Base-by-base conservation (phyloP, 2,329 filamentous ascomycete species). In the Colletotrichum paranaense region DNA sequence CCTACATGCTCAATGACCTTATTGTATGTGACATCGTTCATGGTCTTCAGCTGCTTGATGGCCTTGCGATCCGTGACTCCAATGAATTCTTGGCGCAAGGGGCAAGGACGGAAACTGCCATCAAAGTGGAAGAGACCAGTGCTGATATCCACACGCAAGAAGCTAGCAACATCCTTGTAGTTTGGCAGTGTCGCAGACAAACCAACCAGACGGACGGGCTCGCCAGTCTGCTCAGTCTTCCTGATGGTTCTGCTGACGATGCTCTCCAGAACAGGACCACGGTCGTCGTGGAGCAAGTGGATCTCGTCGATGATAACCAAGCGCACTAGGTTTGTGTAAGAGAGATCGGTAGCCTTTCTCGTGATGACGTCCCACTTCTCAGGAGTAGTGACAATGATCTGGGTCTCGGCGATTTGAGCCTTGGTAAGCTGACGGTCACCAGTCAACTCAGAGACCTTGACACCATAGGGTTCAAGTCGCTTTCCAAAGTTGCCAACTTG, bases 321-420 rank as follows among this genome's bases (percentile, higher is more conserved):
- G 52, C 96, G 93, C 30, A 99, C 97, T n/a, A 99, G 90, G 78
- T 97, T 97, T 19, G 95, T 99, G 83, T 99, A 99, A 78, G 95
- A 97, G 67, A 97, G 91, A 81, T 99, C 97, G 1, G 96, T 98
- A 7, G 96, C 95, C 84, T 99, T 99, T 84, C 97, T 92, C 6
- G 97, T 99, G 78, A 99, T 98, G 77, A 99, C 96, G 83, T 99
- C 97, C 94, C 95, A 99, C 85, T 99, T 99, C 84, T 99, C 97
- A 24, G 97, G 97, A 0, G 97, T 99, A 0, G 97, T 99, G 72
- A 99, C 95, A 78, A 99, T 99, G 77, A 99, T 92, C 82, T 99
- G 96, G 0, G 97, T 99, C 79, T 99, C 97, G 1, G 96, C 92
- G 75, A 99, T 98, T 86, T 99, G 97, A 82, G 98, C 95, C 84